Evolutionary conservation across 2,329 filamentous ascomycete genomes (phyloP).

Genomic region (Hypocreales sp.): DNA sequence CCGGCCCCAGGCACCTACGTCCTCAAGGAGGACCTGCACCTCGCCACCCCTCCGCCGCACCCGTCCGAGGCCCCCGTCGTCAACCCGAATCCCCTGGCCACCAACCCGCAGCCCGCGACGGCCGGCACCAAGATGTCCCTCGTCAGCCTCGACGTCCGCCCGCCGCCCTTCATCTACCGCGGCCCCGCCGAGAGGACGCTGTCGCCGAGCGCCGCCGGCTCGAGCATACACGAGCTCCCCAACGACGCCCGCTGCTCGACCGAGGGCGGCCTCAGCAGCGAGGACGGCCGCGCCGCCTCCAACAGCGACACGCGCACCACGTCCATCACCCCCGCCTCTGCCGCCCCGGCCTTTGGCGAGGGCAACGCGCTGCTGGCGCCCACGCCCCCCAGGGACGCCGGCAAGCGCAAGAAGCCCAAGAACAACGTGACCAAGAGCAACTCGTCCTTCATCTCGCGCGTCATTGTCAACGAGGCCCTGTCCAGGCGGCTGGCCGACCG

Average conservation of each 20-base stretch:
- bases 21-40: conserved; percentile 76
- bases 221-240: conserved; percentile 45
- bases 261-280: conserved; percentile 42
- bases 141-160: conserved; percentile 51
- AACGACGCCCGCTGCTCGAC: conserved; percentile 44
- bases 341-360: conserved; percentile 65
- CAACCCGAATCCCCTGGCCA: conserved; percentile 84
- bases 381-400: conserved; percentile 50
- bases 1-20: conserved; percentile 64
- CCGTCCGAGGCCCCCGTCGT: conserved; percentile 78
- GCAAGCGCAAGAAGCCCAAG: conserved; percentile 85
- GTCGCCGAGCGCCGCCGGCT: conserved; percentile 23
- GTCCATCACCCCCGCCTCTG: conserved; percentile 24
- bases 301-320: conserved; percentile 31
- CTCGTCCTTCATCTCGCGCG: conserved; percentile 93
- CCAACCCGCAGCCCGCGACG: conserved; percentile 68
- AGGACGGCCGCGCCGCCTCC: conserved; percentile 37
- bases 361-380: conserved; percentile 60
- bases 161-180: conserved; percentile 39
- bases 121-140: conserved; percentile 74
- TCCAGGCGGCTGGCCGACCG: conserved; percentile 69
- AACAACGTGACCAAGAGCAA: conserved; percentile 98
- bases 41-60: conserved; percentile 89
- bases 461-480: conserved; percentile 75
- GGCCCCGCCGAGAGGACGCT: conserved; percentile 34